Base-by-base conservation (phyloP, 1,284 basidiomycete genomes). In the Tilletia setariae region DNA sequence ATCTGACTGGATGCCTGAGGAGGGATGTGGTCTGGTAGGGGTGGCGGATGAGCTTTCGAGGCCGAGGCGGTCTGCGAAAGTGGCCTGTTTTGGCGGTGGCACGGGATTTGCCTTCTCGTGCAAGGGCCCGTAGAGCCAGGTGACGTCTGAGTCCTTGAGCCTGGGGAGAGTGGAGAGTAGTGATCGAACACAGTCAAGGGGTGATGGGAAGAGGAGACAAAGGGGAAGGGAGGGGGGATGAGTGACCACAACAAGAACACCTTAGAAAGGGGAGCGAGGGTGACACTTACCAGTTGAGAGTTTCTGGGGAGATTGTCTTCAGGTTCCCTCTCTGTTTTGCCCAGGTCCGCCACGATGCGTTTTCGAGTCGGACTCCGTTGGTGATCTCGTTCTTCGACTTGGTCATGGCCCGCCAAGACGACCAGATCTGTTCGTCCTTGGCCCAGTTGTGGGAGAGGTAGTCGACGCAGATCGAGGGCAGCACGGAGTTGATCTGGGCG, bases 141-240 rank as follows among this genome's bases (percentile, higher is more conserved):
- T 98, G 35, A 98, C 95, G 83, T 98, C 95, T 30, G 92, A 94
- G 84, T 98, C 96, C 83, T 98, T 98, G 76, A 98, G 88, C 95
- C 95, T 98, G 85, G 49, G 28, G 30, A 69, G n/a, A n/a, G n/a
- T n/a, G n/a, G n/a, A n/a, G n/a, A n/a, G n/a, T n/a, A n/a, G n/a
- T n/a, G n/a, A n/a, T n/a, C n/a, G n/a, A n/a, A n/a, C n/a, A n/a
- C n/a, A n/a, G n/a, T n/a, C n/a, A n/a, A n/a, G n/a, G n/a, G n/a
- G n/a, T n/a, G n/a, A n/a, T n/a, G n/a, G n/a, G n/a, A n/a, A n/a
- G n/a, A 28, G 63, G 21, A 30, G 62, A 32, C 13, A 16, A 44
- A 19, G 21, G 16, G 15, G 47, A 53, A n/a, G n/a, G n/a, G n/a
- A n/a, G n/a, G n/a, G n/a, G n/a, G n/a, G n/a, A n/a, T n/a, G n/a